These are phyloP conservation scores for Neonectria hederae DNA, from an alignment of 2,329 filamentous ascomycete species.

Conservation along the genomic window DNA sequence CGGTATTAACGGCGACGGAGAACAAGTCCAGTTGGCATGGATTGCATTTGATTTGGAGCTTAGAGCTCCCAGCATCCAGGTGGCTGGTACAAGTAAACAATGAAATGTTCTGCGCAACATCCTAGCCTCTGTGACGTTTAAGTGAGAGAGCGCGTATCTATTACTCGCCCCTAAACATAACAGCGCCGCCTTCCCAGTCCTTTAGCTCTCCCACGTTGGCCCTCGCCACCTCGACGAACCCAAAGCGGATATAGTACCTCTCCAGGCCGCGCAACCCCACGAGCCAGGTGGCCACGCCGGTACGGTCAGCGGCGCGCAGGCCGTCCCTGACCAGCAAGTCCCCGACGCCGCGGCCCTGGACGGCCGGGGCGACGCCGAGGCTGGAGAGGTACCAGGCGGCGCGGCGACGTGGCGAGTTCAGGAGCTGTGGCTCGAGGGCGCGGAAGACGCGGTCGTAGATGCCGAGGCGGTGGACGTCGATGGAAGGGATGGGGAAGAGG, in stretches of 20 bases:
- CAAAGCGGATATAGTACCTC: constrained; percentile 46
- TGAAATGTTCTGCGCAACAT: constrained; percentile 3
- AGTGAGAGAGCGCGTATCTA: not conserved
- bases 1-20: constrained; percentile 1
- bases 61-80: constrained; percentile 8
- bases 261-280: constrained; percentile 46
- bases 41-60: constrained; percentile 16
- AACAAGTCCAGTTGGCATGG: constrained; percentile 12
- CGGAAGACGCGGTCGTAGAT: constrained; percentile 42
- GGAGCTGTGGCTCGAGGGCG: constrained; percentile 37
- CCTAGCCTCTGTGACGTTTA: not conserved
- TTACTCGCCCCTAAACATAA: constrained; percentile 50
- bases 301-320: constrained; percentile 41
- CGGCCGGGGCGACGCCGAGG: constrained; percentile 44
- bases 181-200: constrained; percentile 48
- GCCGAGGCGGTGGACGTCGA: constrained; percentile 33
- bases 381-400: constrained; percentile 50
- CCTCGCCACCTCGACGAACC: constrained; percentile 48
- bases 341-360: constrained; percentile 47
- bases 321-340: constrained; percentile 44
- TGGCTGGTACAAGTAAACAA: constrained; percentile 18
- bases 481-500: constrained; percentile 37
- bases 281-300: constrained; percentile 46
- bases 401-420: constrained; percentile 42
- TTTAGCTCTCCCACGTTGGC: constrained; percentile 49